phyloP scores from a whole-genome alignment of 139 green algal species.

The Pycnococcus provasolii region DNA sequence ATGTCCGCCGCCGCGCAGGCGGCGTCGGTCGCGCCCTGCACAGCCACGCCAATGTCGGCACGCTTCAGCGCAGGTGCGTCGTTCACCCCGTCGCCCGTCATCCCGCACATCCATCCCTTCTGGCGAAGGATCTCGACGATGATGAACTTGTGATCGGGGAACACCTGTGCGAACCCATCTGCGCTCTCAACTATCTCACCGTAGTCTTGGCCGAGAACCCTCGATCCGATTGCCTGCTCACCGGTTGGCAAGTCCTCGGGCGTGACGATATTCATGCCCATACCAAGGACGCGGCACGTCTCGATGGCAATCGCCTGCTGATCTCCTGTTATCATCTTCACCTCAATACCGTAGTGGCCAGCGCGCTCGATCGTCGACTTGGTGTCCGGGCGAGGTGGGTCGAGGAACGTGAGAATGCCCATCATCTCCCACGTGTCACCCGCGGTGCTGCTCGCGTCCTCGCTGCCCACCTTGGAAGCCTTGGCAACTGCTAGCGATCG shows the following conservation, averaged over 20 bases:
- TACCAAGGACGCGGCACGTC: constrained; percentile 55
- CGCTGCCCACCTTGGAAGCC: background rate
- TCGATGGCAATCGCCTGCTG: constrained; percentile 69
- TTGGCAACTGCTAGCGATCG: constrained; percentile 58
- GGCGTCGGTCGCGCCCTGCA: constrained; percentile 64
- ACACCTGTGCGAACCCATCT: constrained; percentile 70
- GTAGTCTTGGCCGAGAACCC: constrained; percentile 49
- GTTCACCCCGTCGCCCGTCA: constrained; percentile 85
- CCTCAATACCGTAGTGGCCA: constrained; percentile 18
- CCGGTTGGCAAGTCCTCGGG: constrained; percentile 43
- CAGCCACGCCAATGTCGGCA: constrained; percentile 73
- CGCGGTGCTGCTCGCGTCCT: background rate
- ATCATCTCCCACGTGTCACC: constrained; percentile 42
- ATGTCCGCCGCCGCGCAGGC: constrained; percentile 76
- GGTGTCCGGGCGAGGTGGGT: constrained; percentile 72
- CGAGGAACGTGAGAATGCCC: constrained; percentile 75
- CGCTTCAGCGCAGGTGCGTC: constrained; percentile 72
- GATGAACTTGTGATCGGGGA: constrained; percentile 68
- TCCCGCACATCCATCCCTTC: constrained; percentile 36
- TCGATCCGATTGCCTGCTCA: constrained; percentile 8
- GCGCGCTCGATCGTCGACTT: constrained; percentile 42
- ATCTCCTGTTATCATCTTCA: constrained; percentile 45
- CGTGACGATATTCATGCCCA: constrained; percentile 67
- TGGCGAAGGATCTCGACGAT: constrained; percentile 55
- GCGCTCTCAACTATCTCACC: constrained; percentile 50